These are phyloP conservation scores for Flaveria floridana DNA, from an alignment of 140 eudicot genomes.

Conservation along the genomic window DNA sequence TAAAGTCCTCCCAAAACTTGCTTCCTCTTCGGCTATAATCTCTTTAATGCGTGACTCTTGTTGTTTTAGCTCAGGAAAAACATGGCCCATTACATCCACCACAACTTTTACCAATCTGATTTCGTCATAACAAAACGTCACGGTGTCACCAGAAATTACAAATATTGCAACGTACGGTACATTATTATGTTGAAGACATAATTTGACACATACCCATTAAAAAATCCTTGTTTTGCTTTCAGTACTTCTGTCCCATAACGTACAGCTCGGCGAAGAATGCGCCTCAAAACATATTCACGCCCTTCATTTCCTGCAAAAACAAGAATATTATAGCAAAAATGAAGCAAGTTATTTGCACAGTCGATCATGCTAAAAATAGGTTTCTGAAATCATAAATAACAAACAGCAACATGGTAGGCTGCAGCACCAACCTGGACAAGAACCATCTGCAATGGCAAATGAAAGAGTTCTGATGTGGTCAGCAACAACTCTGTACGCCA, in stretches of 20 bases:
- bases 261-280: slow-evolving; percentile 97
- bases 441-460: slow-evolving; percentile 97
- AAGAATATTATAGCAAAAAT: background rate
- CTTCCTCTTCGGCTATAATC: slow-evolving; percentile 82
- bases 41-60: slow-evolving; percentile 61
- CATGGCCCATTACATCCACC: slow-evolving; percentile 82
- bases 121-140: slow-evolving; percentile 4
- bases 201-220: slow-evolving; percentile 56
- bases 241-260: slow-evolving; percentile 96
- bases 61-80: slow-evolving; percentile 81
- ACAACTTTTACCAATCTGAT: slow-evolving; percentile 73
- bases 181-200: background rate
- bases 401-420: background rate
- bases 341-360: background rate
- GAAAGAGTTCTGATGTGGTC: slow-evolving; percentile 97
- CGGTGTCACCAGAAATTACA: background rate
- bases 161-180: background rate
- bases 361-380: slow-evolving; percentile 1
- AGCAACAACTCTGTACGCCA: slow-evolving; percentile 99
- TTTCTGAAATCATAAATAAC: background rate
- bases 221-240: slow-evolving; percentile 82
- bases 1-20: slow-evolving; percentile 89
- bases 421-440: slow-evolving; percentile 73
- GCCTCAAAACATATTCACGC: slow-evolving; percentile 90
- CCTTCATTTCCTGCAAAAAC: slow-evolving; percentile 82